Evolutionary conservation across 306 rosid genomes (phyloP), one percentile per base, ranked within the genome.

Genomic region (Crotalaria pallida): DNA sequence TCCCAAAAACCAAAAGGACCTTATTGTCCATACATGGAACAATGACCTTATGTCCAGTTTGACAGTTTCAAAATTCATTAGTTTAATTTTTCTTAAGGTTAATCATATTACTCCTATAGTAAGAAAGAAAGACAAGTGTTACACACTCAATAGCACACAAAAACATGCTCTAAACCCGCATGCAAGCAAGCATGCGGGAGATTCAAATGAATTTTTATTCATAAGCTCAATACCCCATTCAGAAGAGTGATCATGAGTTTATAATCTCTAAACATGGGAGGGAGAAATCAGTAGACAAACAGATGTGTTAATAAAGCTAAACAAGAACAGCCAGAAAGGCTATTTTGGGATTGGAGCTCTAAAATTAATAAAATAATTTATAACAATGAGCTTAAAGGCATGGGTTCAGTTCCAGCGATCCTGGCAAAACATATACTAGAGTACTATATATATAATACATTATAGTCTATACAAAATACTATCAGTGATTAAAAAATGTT

Each of bases 151-250:
- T 72, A 80, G 81, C 88, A 83, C 95, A 80, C 87, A 80, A 81
- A 91, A 80, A 77, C 87, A 86, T 86, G 88, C 34, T 79, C 77
- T 77, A 65, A 88, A 69, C 80, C 80, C 96, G 97, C 96, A 83
- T 89, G 34, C 34, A 31, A 31, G 97, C 96, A 78, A 80, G 93
- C 86, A 88, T 84, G 90, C 83, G 11, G 41, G 70, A 53, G 70
- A 4, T 64, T 65, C 26, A 60, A 40, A 59, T 65, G 63, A 79
- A 65, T 71, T 70, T 71, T 76, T 43, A 81, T 69, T 55, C 69
- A 38, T 5, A 57, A 49, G 80, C 72, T 81, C 77, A 65, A 81
- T 64, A 87, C 75, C 87, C 90, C 77, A 83, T 72, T 81, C 75
- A 82, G 88, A 88, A 77, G 64, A 71, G 84, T 85, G 72, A 80